Evolutionary conservation across 371 early-diverging fungal genomes (phyloP).

Genomic region (Apophysomyces variabilis): DNA sequence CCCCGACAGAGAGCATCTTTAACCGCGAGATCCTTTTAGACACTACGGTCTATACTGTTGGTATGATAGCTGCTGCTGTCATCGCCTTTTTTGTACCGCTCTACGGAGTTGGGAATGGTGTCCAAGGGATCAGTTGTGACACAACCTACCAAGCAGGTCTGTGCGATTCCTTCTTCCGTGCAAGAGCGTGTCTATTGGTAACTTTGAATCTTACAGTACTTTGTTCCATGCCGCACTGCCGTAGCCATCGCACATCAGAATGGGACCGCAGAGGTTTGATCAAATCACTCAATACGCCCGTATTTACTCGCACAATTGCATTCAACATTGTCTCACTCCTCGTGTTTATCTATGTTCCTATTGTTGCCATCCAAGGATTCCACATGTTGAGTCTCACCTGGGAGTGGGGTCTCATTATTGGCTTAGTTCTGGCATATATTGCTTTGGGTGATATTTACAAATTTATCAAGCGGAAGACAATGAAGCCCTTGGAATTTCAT

Average conservation of each 20-base stretch:
- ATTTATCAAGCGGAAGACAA: slow-evolving; percentile 28
- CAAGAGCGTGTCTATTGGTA: slow-evolving; percentile 67
- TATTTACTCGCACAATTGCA: slow-evolving; percentile 39
- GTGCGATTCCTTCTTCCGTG: slow-evolving; percentile 71
- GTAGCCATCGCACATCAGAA: slow-evolving; percentile 61
- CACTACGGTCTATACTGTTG: slow-evolving; percentile 32
- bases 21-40: slow-evolving; percentile 46
- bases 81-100: slow-evolving; percentile 63
- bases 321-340: slow-evolving; percentile 53
- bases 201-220: slow-evolving; percentile 61
- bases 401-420: slow-evolving; percentile 76
- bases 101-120: slow-evolving; percentile 58
- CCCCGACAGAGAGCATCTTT: slow-evolving; percentile 70
- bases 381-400: slow-evolving; percentile 66
- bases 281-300: slow-evolving; percentile 4
- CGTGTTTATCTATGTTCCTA: slow-evolving; percentile 72
- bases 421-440: slow-evolving; percentile 54
- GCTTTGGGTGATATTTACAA: slow-evolving; percentile 61
- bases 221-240: slow-evolving; percentile 70
- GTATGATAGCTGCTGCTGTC: slow-evolving; percentile 16
- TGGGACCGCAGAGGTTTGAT: slow-evolving; percentile 44
- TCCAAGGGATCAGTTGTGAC: slow-evolving; percentile 70
- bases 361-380: slow-evolving; percentile 67
- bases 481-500: slow-evolving; percentile 33
- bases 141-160: slow-evolving; percentile 40